Percentiles rank a stretch among this genome's conserved stretches.
phyloP scores from a whole-genome alignment of 2,329 filamentous ascomycete species.

The Fusarium sp. region DNA sequence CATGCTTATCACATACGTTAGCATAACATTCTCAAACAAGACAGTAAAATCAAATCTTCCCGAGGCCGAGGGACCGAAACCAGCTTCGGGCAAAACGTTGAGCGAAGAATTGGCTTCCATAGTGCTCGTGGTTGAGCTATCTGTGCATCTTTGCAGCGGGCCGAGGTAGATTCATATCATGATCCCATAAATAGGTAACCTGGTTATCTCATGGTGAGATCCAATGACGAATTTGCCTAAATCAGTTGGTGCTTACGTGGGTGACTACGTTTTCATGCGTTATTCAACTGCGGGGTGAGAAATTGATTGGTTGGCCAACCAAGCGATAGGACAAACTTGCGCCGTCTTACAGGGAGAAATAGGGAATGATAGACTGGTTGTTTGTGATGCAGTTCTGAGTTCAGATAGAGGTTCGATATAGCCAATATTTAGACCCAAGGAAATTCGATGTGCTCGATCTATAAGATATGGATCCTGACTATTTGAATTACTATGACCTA shows the following conservation, averaged over 20 bases:
- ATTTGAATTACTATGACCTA: background rate
- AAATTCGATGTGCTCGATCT: no score
- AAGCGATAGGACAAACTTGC: background rate
- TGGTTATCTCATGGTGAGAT: background rate
- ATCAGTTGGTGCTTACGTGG: background rate
- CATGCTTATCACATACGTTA: no score
- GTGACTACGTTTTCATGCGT: background rate
- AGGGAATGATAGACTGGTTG: background rate
- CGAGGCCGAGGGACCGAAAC: conserved; percentile 3
- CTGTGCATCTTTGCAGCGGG: background rate
- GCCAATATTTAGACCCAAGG: background rate
- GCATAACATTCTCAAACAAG: conserved; percentile 4
- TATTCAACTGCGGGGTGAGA: background rate
- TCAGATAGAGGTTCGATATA: background rate
- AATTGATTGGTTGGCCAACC: background rate
- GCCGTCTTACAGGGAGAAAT: background rate
- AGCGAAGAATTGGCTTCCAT: background rate
- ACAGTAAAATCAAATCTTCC: conserved; percentile 20
- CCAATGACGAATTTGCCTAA: background rate
- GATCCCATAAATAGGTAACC: background rate
- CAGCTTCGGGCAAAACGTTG: background rate
- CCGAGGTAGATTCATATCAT: background rate
- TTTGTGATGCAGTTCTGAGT: background rate
- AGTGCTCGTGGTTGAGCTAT: no score
- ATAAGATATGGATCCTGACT: background rate